Evolutionary conservation across 2,329 filamentous ascomycete genomes (phyloP), one percentile per base, ranked within the genome.

Genomic region (Pseudogymnoascus sp.): DNA sequence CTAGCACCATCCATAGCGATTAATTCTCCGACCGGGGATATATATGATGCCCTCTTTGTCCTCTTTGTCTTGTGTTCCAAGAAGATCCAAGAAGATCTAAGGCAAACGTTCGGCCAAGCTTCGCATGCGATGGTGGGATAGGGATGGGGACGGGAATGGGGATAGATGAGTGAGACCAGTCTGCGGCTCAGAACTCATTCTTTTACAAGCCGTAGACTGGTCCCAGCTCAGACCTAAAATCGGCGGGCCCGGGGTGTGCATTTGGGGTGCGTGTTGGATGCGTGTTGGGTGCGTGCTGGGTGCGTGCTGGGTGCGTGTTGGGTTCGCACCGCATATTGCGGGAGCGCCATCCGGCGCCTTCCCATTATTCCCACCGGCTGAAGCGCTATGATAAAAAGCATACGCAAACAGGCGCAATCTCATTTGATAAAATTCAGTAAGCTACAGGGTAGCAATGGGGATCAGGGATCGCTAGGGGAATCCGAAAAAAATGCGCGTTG

Each of bases 21-120:
- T 62, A 66, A 69, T 68, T 28, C 19, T 61, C 9, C 10, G n/a
- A n/a, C n/a, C n/a, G 85, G 85, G 0, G n/a, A n/a, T n/a, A n/a
- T n/a, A 23, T 44, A 9, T 57, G 61, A 62, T 53, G 13, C 21
- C 7, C 40, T 78, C 87, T 40, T 62, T 9, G 38, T 42, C 13
- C 38, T 21, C 17, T 42, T 42, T 17, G 38, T 42, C 38, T 42
- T 42, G n/a, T 42, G 9, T 19, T 21, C 17, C 21, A 13, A 17
- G 38, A 42, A 42, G 17, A 42, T 42, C 38, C 4, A 19, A 19
- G 17, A 42, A 19, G 38, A 21, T 4, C 4, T 7, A 26, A 62
- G 44, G 44, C 31, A n/a, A 44, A 44, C n/a, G 33, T 31, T 47
- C 17, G 38, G 35, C 33, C 36, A 50, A 33, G 44, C 33, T 26